Evolutionary conservation across 768 basidiomycete species (phyloP), one percentile per base, ranked within the genome.

Genomic region (Sporobolomyces pararoseus): DNA sequence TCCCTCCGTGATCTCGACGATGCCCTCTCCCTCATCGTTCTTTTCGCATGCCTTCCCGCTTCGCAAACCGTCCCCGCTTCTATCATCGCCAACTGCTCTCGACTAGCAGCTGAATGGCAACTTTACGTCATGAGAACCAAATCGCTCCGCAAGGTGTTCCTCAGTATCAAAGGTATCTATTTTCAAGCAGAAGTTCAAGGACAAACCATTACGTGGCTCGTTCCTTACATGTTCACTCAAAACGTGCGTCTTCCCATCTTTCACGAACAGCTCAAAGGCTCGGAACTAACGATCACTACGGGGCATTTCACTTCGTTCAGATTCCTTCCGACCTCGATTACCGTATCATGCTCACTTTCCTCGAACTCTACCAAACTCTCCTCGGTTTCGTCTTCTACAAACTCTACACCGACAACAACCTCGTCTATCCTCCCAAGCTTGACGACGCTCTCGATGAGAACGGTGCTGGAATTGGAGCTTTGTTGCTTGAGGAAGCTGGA

Each of bases 91-190:
- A 95, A 94, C 78, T 98, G 96, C 79, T 83, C 88, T 34, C 87
- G 90, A 54, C 84, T 99, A 39, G 86, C 91, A 12, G 86, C 91
- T 25, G 93, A 99, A 83, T 99, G 95, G 95, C 91, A 97, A 79
- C 82, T 97, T 35, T 99, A 93, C 80, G 84, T 94, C 46, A 90
- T 98, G 86, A 89, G 91, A 77, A 86, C 90, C 1, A 85, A 84
- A 69, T 84, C 89, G 19, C 84, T 98, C 47, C 86, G 89, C 61
- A 96, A 96, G 80, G 87, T 88, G 35, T 99, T 99, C 81, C 83
- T 99, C 64, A 93, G 91, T 49, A 95, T 99, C 80, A 98, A 98
- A 81, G 96, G 96, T 47, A 86, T 99, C 52, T 99, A 98, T 80
- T 97, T 94, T 79, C 94, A 98, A 81, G 94, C 91, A 13, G 90